Percentiles rank a stretch among this genome's conserved stretches.
Evolutionary conservation across 106 monocot genomes (phyloP).

Genomic region (Platanthera guangdongensis): DNA sequence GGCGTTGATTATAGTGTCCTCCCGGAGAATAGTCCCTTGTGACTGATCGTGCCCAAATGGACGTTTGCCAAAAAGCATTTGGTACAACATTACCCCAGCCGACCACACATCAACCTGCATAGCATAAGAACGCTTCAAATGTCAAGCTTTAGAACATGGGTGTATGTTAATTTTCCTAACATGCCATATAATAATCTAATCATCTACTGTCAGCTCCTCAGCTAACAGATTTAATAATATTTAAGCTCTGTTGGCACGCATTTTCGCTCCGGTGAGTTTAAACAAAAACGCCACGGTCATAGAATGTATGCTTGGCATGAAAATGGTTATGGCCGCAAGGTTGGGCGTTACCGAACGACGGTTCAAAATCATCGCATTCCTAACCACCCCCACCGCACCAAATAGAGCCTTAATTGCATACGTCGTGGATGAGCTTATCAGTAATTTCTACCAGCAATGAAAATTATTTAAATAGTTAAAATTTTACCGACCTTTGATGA

Average conservation of each 20-base stretch:
- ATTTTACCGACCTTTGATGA: conserved; percentile 77
- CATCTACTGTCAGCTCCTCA: neutral
- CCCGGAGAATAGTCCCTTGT: conserved; percentile 95
- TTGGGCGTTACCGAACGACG: too few relatives aligned
- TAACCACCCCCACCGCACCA: too few relatives aligned
- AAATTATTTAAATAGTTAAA: neutral
- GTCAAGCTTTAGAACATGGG: neutral
- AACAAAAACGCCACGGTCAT: too few relatives aligned
- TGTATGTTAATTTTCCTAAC: too few relatives aligned
- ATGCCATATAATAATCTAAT: neutral
- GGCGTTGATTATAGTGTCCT: conserved; percentile 95
- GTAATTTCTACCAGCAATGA: neutral
- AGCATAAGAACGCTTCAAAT: neutral
- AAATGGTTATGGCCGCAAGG: too few relatives aligned
- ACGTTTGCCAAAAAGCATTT: conserved; percentile 92
- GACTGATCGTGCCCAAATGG: conserved; percentile 98
- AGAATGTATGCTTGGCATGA: too few relatives aligned
- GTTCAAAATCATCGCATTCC: too few relatives aligned
- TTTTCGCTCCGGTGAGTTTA: too few relatives aligned
- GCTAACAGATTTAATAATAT: neutral
- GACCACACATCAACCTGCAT: conserved; percentile 98
- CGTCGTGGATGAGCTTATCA: neutral
- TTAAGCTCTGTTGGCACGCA: too few relatives aligned
- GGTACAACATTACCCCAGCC: conserved; percentile 86
- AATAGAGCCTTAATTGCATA: neutral